A percentile compares a stretch with the other conserved stretches of the same genome.
These are phyloP conservation scores for Rhodosporidiobolus odoratus DNA, from an alignment of 768 basidiomycete species.

Conservation along the genomic window DNA sequence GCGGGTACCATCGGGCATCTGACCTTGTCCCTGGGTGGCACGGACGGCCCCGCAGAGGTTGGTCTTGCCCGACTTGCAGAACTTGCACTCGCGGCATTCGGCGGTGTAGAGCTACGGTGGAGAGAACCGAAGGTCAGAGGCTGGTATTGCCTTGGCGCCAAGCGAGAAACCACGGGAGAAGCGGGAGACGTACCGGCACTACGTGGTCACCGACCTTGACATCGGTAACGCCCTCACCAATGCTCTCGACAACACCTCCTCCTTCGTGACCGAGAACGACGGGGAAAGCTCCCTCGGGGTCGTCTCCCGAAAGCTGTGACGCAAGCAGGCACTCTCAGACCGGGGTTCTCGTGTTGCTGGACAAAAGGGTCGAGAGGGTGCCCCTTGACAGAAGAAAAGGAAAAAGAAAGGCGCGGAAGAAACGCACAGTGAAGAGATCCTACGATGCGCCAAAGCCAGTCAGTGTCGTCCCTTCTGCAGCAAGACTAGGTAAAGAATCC, in stretches of 20 bases:
- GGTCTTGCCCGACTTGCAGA: conserved; percentile 86
- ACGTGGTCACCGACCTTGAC: conserved; percentile 87
- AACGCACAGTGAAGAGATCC: conserved; percentile 36
- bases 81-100: conserved; percentile 96
- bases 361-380: no score
- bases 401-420: not conserved
- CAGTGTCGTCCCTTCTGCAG: no score
- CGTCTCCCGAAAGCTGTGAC: conserved; percentile 47
- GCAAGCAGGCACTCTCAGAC: not conserved
- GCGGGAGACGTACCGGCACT: conserved; percentile 64
- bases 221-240: conserved; percentile 88
- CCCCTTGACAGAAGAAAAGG: not conserved
- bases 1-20: conserved; percentile 84
- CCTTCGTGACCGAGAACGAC: conserved; percentile 51
- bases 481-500: conserved; percentile 34
- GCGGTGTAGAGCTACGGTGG: conserved; percentile 40
- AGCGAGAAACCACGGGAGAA: not conserved
- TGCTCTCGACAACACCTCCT: conserved; percentile 88
- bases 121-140: not conserved
- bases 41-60: conserved; percentile 82
- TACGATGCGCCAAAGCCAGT: not conserved
- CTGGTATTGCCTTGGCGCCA: not conserved
- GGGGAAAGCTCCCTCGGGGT: conserved; percentile 65
- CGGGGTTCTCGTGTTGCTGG: not conserved
- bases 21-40: conserved; percentile 72